A percentile compares a stretch with the other conserved stretches of the same genome.
phyloP scores from a whole-genome alignment of 2,329 filamentous ascomycete species.

The Akanthomyces lecanii region DNA sequence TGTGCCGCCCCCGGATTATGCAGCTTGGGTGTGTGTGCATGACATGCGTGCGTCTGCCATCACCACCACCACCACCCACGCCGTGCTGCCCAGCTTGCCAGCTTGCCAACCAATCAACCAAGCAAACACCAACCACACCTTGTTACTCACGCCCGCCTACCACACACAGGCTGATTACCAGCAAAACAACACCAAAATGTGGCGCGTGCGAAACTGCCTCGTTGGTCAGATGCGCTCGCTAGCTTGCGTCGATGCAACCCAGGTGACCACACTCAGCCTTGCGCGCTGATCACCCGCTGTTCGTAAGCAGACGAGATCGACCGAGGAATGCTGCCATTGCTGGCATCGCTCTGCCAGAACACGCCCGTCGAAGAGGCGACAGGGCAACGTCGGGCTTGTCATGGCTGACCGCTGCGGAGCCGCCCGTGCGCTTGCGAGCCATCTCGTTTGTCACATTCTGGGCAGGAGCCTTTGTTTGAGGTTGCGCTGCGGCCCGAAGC shows the following conservation, averaged over 20 bases:
- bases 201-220: constrained; percentile 14
- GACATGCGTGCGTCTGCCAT: background rate
- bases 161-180: background rate
- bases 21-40: constrained; percentile 1
- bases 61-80: background rate
- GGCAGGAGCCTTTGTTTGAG: background rate
- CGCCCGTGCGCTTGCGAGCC: background rate
- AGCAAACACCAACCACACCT: background rate
- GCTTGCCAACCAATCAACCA: too few relatives aligned
- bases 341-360: background rate
- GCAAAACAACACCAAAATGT: background rate
- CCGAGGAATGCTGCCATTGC: background rate
- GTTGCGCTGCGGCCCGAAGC: background rate
- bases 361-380: too few relatives aligned
- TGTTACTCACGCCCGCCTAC: background rate
- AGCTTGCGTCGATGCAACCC: background rate
- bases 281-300: constrained; percentile 12
- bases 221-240: constrained; percentile 15
- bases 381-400: background rate
- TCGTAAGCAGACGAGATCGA: background rate
- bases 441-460: background rate
- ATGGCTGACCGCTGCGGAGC: background rate
- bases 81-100: background rate
- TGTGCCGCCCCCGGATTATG: background rate
- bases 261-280: constrained; percentile 15